A percentile compares a stretch with the other conserved stretches of the same genome.
phyloP scores from a whole-genome alignment of 2,329 filamentous ascomycete species.

The Colletotrichum siamense region DNA sequence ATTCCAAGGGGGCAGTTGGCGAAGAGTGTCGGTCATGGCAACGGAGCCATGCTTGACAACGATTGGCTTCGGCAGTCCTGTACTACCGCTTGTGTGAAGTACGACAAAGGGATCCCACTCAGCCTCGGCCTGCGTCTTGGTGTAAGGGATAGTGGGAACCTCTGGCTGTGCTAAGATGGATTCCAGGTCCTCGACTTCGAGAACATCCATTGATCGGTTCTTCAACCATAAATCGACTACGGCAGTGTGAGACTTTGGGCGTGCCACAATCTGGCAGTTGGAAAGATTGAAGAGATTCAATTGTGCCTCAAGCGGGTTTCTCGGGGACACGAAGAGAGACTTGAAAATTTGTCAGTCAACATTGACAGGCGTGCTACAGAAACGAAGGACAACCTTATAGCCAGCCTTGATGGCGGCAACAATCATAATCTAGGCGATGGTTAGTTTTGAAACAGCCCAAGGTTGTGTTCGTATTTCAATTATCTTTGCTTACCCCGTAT shows the following conservation, averaged over 20 bases:
- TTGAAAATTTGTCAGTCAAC: conserved; percentile 7
- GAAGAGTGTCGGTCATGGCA: conserved; percentile 33
- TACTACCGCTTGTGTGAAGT: conserved; percentile 52
- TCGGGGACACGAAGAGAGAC: conserved; percentile 49
- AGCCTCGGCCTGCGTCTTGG: conserved; percentile 44
- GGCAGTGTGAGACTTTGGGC: conserved; percentile 31
- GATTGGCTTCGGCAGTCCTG: conserved; percentile 51
- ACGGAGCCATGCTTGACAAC: conserved; percentile 42
- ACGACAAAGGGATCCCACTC: conserved; percentile 46
- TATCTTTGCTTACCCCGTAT: conserved; percentile 29
- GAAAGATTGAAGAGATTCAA: conserved; percentile 51
- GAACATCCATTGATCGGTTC: conserved; percentile 40
- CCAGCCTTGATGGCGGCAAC: conserved; percentile 43
- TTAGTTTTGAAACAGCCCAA: background rate
- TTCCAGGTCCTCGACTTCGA: conserved; percentile 36
- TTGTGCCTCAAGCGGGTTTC: conserved; percentile 51
- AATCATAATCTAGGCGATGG: conserved; percentile 27
- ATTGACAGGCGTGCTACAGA: conserved; percentile 34
- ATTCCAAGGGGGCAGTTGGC: background rate
- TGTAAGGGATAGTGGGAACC: conserved; percentile 39
- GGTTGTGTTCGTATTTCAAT: background rate
- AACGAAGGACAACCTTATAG: conserved; percentile 23
- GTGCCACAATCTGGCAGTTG: conserved; percentile 43
- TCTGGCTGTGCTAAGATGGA: conserved; percentile 39
- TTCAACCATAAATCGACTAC: conserved; percentile 41